Conservation (phyloP, 768 basidiomycete genomes). For the Mycena pura region DNA sequence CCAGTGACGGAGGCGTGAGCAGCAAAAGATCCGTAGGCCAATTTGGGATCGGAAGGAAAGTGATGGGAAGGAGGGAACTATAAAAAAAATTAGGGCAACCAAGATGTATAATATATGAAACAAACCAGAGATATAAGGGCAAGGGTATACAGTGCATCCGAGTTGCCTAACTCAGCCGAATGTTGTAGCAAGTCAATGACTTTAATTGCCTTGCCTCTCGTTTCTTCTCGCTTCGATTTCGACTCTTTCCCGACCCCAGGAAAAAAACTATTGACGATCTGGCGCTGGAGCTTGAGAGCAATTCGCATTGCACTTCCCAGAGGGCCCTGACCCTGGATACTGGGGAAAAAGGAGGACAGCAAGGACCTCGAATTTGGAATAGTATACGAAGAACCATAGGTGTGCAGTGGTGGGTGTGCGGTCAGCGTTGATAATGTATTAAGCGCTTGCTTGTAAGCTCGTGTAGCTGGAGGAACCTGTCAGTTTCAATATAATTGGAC, state of each 20-base stretch:
- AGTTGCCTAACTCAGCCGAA: constrained; percentile 79
- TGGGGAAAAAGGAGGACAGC: constrained; percentile 71
- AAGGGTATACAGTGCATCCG: constrained; percentile 73
- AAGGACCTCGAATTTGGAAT: constrained; percentile 55
- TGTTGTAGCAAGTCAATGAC: constrained; percentile 82
- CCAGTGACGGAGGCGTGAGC: constrained; percentile 74
- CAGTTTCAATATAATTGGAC: not conserved
- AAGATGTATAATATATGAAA: constrained; percentile 1
- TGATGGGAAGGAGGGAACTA: constrained; percentile 79
- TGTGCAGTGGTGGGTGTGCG: constrained; percentile 61
- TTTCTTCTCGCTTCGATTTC: constrained; percentile 69
- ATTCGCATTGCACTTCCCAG: constrained; percentile 75
- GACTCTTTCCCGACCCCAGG: constrained; percentile 51
- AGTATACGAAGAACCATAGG: constrained; percentile 59
- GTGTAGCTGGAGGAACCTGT: constrained; percentile 52
- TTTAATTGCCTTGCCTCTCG: constrained; percentile 76
- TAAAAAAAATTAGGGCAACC: not conserved
- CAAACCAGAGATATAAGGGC: constrained; percentile 73
- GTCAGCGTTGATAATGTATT: constrained; percentile 70
- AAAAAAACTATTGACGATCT: constrained; percentile 53
- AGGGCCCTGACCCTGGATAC: constrained; percentile 78
- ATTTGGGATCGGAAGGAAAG: constrained; percentile 64
- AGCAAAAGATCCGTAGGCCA: constrained; percentile 69
- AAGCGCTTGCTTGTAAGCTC: constrained; percentile 80
- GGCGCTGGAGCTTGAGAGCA: constrained; percentile 66